Conservation (phyloP, 805 yeast species). For the Schwanniomyces occidentalis region DNA sequence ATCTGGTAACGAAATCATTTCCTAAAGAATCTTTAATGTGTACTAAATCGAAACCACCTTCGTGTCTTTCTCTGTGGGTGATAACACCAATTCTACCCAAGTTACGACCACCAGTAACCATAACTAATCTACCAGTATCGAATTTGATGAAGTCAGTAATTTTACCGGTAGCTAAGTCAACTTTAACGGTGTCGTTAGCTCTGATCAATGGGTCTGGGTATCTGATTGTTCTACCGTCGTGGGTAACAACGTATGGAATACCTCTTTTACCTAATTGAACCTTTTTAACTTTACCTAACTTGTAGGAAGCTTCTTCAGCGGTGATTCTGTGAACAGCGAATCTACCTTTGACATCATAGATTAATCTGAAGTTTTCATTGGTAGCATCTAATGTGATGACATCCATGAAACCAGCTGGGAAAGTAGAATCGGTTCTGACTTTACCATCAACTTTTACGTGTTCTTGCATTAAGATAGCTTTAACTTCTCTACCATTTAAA, state of each 20-base stretch:
- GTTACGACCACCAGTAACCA: slow-evolving; percentile 47
- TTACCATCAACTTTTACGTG: slow-evolving; percentile 98
- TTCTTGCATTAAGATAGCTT: slow-evolving; percentile 97
- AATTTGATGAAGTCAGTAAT: slow-evolving; percentile 52
- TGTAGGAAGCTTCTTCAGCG: slow-evolving; percentile 97
- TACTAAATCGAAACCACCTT: slow-evolving; percentile 45
- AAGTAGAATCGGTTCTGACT: slow-evolving; percentile 98
- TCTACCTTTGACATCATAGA: slow-evolving; percentile 98
- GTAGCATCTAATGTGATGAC: slow-evolving; percentile 97
- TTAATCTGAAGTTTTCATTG: slow-evolving; percentile 98
- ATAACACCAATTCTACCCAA: slow-evolving; percentile 46
- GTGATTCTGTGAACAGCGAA: slow-evolving; percentile 99
- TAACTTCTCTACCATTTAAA: slow-evolving; percentile 97
- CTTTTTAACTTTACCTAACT: slow-evolving; percentile 96
- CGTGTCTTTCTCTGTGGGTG: slow-evolving; percentile 44
- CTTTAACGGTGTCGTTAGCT: slow-evolving; percentile 97
- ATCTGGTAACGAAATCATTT: slow-evolving; percentile 44
- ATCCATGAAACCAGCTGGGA: slow-evolving; percentile 99
- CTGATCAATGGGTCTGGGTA: slow-evolving; percentile 98
- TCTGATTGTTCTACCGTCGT: slow-evolving; percentile 99
- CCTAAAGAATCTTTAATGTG: slow-evolving; percentile 43
- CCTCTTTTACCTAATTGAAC: slow-evolving; percentile 98
- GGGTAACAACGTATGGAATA: slow-evolving; percentile 97
- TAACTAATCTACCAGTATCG: slow-evolving; percentile 41
- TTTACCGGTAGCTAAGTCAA: slow-evolving; percentile 95